phyloP scores from a whole-genome alignment of 176 grass and related monocot genomes.

The Oryza meridionalis region DNA sequence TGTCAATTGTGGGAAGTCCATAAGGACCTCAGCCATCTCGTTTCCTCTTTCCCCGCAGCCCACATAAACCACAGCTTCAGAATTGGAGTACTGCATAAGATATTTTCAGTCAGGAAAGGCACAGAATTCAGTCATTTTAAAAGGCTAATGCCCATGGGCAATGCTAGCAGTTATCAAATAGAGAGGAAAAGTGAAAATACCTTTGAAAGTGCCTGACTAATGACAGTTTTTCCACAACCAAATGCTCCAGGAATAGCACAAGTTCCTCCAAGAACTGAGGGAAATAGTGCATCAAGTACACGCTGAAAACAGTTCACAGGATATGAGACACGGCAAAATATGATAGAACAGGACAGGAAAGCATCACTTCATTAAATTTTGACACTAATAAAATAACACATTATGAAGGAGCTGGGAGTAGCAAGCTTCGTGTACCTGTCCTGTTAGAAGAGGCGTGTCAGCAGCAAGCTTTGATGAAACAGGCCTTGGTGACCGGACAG shows the following conservation, averaged over 20 bases:
- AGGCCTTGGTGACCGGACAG: conserved; percentile 82
- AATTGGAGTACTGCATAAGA: conserved; percentile 79
- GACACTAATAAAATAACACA: background rate
- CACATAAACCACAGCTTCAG: conserved; percentile 80
- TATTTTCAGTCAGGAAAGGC: conserved; percentile 27
- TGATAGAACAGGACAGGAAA: background rate
- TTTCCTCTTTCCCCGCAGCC: conserved; percentile 93
- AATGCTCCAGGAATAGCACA: conserved; percentile 94
- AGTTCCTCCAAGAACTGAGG: conserved; percentile 84
- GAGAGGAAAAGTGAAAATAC: conserved; percentile 25
- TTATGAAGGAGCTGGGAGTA: background rate
- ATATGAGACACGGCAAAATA: conserved; percentile 32
- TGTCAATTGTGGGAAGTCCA: conserved; percentile 87
- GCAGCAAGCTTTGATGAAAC: conserved; percentile 88
- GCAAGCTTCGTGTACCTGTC: conserved; percentile 57
- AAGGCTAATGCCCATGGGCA: background rate
- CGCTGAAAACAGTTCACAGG: conserved; percentile 57
- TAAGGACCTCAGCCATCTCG: conserved; percentile 91
- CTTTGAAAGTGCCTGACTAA: conserved; percentile 93
- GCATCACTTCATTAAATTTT: conserved; percentile 4
- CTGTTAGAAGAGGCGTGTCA: conserved; percentile 83
- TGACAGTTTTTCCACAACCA: conserved; percentile 94
- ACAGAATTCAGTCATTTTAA: background rate
- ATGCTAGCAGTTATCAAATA: conserved; percentile 21
- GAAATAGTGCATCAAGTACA: conserved; percentile 84